A percentile compares a stretch with the other conserved stretches of the same genome.
Evolutionary conservation across 768 basidiomycete species (phyloP).

Genomic region (Kwoniella shandongensis): DNA sequence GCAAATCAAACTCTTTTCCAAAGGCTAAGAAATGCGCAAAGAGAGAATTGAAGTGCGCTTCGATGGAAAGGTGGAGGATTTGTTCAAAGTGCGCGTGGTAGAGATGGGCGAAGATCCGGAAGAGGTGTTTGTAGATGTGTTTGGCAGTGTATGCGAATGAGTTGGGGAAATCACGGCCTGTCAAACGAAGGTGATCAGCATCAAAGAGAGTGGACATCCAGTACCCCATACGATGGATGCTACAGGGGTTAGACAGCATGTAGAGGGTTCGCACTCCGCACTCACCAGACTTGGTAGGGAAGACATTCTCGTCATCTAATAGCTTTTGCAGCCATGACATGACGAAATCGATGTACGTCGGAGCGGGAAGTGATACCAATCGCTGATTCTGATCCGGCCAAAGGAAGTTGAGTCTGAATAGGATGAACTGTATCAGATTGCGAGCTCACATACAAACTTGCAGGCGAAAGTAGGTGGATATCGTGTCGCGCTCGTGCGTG

Average conservation of each 20-base stretch:
- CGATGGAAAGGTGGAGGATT: slow-evolving; percentile 86
- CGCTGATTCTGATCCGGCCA: slow-evolving; percentile 93
- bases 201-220: neutral
- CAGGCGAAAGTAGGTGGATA: no score
- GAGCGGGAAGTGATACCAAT: slow-evolving; percentile 81
- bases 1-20: slow-evolving; percentile 85
- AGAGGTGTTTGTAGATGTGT: slow-evolving; percentile 92
- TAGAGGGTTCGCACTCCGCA: slow-evolving; percentile 5
- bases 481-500: no score
- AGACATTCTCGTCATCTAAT: slow-evolving; percentile 87
- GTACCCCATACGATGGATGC: neutral
- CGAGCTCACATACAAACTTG: no score
- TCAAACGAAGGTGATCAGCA: neutral
- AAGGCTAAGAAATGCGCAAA: slow-evolving; percentile 98
- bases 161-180: slow-evolving; percentile 82
- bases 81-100: slow-evolving; percentile 87
- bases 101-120: slow-evolving; percentile 97
- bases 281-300: slow-evolving; percentile 92
- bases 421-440: no score
- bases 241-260: no score
- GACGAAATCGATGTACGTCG: slow-evolving; percentile 96
- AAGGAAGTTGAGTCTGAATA: slow-evolving; percentile 78
- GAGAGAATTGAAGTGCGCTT: slow-evolving; percentile 88
- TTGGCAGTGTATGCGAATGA: slow-evolving; percentile 84
- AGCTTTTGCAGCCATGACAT: slow-evolving; percentile 96